Base-by-base conservation (phyloP, 2,329 filamentous ascomycete genomes). In the Periconia sp. region DNA sequence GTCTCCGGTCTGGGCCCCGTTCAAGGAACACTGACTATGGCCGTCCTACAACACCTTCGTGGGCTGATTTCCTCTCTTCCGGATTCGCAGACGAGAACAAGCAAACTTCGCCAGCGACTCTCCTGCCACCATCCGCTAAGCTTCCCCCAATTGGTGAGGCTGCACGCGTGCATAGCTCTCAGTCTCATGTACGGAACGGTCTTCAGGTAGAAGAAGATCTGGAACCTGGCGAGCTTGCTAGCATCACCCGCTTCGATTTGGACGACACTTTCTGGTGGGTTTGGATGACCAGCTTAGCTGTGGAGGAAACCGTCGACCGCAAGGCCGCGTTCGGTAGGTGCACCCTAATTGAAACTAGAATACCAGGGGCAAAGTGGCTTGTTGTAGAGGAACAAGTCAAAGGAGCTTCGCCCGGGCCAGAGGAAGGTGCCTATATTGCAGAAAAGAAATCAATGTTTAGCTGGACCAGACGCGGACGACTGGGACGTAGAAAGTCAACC, bases 241-340 rank as follows among this genome's bases (percentile, higher is more conserved):
- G 91, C 65, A 96, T 99, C 63, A 88, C 83, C 17, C 81, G 81
- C 25, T 82, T 97, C 43, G 86, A 94, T 50, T 78, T 99, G 4
- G 94, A 99, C 59, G 92, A 97, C 67, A 87, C 91, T 1, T 99
- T 99, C 70, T 99, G 94, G 94, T 97, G 94, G 92, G 94, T 97
- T 4, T 99, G 94, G 94, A 97, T 99, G 80, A 95, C 85, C 57
- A 97, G 92, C 77, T 75, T 99, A 61, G 91, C 92, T 1, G 88
- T 85, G 1, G 94, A 99, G 62, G 94, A 99, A 73, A 88, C 92
- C 0, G 72, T 84, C 0, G 81, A 86, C 33, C 84, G 94, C 48
- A 99, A 99, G 68, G 87, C 92, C 5, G 90, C 92, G 0, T 99
- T 99, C 67, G 94, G 94, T 25, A 83, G 94, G 51, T 99, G 94